Conservation (phyloP, 345 rosid species). For the Erodium maritimum region DNA sequence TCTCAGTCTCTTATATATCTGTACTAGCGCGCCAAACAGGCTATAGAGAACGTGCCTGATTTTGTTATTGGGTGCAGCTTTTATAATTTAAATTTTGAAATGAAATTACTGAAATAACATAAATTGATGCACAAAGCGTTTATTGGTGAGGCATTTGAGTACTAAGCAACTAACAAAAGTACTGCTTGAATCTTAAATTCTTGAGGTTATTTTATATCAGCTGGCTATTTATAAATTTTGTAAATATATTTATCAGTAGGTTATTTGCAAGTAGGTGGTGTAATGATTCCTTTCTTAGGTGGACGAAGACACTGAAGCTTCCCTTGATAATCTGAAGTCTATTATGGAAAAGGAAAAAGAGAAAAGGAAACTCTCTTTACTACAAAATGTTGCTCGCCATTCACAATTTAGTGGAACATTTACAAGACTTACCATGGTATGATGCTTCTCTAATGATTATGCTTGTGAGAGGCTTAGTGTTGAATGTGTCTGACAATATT, state of each 20-base stretch:
- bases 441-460: slow-evolving; percentile 8
- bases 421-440: slow-evolving; percentile 69
- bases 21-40: not conserved
- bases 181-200: not conserved
- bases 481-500: slow-evolving; percentile 7
- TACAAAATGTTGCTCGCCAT: slow-evolving; percentile 34
- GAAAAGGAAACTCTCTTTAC: slow-evolving; percentile 51
- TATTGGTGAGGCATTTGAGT: not conserved
- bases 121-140: not conserved
- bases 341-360: slow-evolving; percentile 62
- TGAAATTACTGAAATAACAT: not conserved
- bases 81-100: not conserved
- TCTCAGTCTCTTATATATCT: not conserved
- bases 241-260: slow-evolving; percentile 1
- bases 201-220: not conserved
- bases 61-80: not conserved
- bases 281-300: slow-evolving; percentile 18
- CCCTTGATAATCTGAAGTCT: slow-evolving; percentile 53
- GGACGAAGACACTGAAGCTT: slow-evolving; percentile 32
- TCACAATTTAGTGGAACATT: slow-evolving; percentile 87
- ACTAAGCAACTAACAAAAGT: not conserved
- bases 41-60: not conserved
- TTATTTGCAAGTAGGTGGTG: not conserved
- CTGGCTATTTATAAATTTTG: not conserved
- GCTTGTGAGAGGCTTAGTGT: slow-evolving; percentile 4